phyloP scores from a whole-genome alignment of 2,329 filamentous ascomycete species.

The Microdochium paspali region DNA sequence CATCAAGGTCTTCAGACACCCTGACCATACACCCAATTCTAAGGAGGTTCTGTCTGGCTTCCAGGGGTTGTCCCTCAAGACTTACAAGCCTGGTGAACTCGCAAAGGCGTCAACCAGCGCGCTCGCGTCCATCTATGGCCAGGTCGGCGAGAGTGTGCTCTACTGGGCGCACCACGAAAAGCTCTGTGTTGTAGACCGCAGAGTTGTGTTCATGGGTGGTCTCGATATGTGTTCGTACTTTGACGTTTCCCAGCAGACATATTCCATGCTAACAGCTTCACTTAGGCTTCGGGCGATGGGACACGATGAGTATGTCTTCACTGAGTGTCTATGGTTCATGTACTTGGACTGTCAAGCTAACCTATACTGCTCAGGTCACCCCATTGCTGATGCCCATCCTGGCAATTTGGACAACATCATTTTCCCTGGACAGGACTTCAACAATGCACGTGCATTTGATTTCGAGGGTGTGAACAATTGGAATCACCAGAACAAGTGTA shows the following conservation, averaged over 20 bases:
- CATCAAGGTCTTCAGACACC: constrained; percentile 82
- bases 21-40: constrained; percentile 72
- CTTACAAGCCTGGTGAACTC: constrained; percentile 27
- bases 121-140: constrained; percentile 72
- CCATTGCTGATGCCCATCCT: constrained; percentile 77
- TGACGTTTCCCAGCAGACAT: not conserved
- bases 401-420: constrained; percentile 65
- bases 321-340: not conserved
- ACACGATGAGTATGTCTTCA: constrained; percentile 56
- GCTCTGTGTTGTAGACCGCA: constrained; percentile 72
- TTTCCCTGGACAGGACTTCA: constrained; percentile 88
- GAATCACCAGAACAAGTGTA: constrained; percentile 57
- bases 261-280: constrained; percentile 11
- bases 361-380: constrained; percentile 45
- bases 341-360: constrained; percentile 1
- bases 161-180: constrained; percentile 97
- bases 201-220: constrained; percentile 81
- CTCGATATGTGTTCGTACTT: constrained; percentile 60
- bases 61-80: constrained; percentile 31
- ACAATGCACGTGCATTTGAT: constrained; percentile 78
- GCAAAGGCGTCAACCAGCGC: constrained; percentile 63
- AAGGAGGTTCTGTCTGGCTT: constrained; percentile 59
- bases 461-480: constrained; percentile 70
- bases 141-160: constrained; percentile 69
- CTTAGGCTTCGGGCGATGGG: constrained; percentile 70